Evolutionary conservation across 2,329 filamentous ascomycete species (phyloP), one percentile per base, ranked within the genome.

Genomic region (Alternaria ethzedia): DNA sequence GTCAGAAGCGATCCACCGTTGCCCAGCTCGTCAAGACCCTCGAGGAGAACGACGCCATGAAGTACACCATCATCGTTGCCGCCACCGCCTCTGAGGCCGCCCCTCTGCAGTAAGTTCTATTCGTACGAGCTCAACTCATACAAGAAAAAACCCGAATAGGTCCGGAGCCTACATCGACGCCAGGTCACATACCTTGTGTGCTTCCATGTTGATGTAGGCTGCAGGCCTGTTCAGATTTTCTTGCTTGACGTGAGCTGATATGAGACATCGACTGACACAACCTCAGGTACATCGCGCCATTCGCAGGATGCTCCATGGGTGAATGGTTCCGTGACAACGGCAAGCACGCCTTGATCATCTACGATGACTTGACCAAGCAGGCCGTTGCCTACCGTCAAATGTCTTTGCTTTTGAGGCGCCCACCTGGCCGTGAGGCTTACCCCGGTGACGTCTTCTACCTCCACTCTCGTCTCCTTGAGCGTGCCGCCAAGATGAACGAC

Each of bases 1-100:
- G 96, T 80, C 96, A 99, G 90, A 99, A 99, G 91, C 94, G 96
- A 84, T 98, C 96, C 77, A 99, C 96, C 76, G 95, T 99, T 78
- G 96, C 96, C 75, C 96, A 99, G 89, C 91, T 99, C 79, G 96
- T 99, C 88, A 94, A 98, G 92, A 98, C 96, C 71, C 93, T 99
- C 63, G 95, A 98, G 90, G 95, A 98, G 91, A 97, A 97, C 84
- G 94, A 98, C 78, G 94, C 96, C 81, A 97, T 99, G 94, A 97
- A 97, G 88, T 99, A 98, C 89, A 90, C 87, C 73, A 90, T 97
- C 73, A 83, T 99, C 71, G 93, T 98, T 73, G 96, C 96, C 73
- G 96, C 96, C 78, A 99, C 96, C 68, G 96, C 96, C 77, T 98
- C 96, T 60, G 96, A 99, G 86, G 96, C 96, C 71, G 94, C 94